These are phyloP conservation scores for Cystobasidium slooffiae DNA, from an alignment of 1,284 basidiomycete genomes.

Conservation along the genomic window DNA sequence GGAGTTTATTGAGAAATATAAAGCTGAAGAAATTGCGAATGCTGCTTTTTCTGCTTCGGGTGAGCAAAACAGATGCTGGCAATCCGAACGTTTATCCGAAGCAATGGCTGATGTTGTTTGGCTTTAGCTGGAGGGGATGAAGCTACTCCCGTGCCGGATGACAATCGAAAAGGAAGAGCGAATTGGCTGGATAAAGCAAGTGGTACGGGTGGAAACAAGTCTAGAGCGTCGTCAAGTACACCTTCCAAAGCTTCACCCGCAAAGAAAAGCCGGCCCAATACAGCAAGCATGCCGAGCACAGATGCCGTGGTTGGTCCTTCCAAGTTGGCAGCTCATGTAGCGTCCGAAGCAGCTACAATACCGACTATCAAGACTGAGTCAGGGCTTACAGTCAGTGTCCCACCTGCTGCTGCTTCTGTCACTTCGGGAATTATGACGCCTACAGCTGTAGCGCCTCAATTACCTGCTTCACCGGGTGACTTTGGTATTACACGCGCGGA, in stretches of 20 bases:
- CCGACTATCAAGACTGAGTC: conserved; percentile 1
- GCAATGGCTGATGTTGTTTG: too few species aligned
- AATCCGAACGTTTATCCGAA: too few species aligned
- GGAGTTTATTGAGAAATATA: conserved; percentile 16
- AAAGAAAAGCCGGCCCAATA: conserved; percentile 2
- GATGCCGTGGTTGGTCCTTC: not conserved
- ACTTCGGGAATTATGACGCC: conserved; percentile 4
- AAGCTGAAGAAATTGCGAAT: conserved; percentile 18
- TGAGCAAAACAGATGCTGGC: not conserved
- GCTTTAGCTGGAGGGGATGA: not conserved
- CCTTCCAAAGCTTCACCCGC: not conserved
- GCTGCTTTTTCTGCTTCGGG: not conserved
- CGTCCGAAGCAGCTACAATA: not conserved
- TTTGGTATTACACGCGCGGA: not conserved
- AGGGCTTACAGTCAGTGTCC: not conserved
- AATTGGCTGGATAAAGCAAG: not conserved
- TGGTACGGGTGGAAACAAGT: not conserved
- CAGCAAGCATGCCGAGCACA: not conserved
- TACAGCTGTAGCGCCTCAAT: not conserved
- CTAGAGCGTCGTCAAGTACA: not conserved
- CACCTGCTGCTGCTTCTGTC: conserved; percentile 1
- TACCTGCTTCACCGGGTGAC: not conserved
- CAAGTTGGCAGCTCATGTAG: not conserved
- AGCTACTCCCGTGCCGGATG: conserved; percentile 5
- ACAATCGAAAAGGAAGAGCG: not conserved